Percentiles rank a stretch among this genome's conserved stretches.
phyloP scores from a whole-genome alignment of 2,329 filamentous ascomycete genomes.

The Plectosphaerella plurivora region DNA sequence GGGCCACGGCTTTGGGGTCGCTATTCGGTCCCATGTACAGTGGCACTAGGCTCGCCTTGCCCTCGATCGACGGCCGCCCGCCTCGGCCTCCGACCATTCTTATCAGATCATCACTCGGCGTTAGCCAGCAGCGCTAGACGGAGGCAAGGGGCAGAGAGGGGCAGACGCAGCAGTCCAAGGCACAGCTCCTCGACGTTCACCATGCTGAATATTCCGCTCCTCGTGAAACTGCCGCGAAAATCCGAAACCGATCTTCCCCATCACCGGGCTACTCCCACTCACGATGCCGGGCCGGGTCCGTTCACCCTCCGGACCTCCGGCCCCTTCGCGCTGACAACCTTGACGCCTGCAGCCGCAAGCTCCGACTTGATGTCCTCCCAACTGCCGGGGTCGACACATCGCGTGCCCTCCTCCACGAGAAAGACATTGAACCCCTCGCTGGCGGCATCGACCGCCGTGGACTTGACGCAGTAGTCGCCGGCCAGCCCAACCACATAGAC shows the following conservation, averaged over 20 bases:
- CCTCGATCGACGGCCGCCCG: no score
- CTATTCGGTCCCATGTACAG: no score
- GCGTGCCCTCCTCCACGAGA: conserved; percentile 75
- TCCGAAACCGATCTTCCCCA: background rate
- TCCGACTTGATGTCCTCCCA: conserved; percentile 54
- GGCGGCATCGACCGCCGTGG: conserved; percentile 72
- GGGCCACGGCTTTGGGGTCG: no score
- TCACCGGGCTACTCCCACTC: background rate
- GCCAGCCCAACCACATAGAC: conserved; percentile 86
- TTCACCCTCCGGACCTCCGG: conserved; percentile 49
- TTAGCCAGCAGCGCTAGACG: no score
- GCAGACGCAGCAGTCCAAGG: no score
- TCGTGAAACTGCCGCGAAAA: background rate
- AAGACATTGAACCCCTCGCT: conserved; percentile 72
- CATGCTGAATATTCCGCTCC: no score
- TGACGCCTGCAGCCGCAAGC: conserved; percentile 56
- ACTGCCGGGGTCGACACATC: conserved; percentile 58
- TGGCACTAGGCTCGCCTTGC: no score
- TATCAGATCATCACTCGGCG: no score
- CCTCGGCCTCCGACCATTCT: no score
- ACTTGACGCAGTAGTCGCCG: conserved; percentile 83
- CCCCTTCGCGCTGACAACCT: conserved; percentile 53
- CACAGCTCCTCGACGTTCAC: no score
- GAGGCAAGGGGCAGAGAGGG: no score
- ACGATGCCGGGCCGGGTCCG: conserved; percentile 1